Evolutionary conservation across 1,284 basidiomycete genomes (phyloP).

Genomic region (Apiotrichum brassicae): DNA sequence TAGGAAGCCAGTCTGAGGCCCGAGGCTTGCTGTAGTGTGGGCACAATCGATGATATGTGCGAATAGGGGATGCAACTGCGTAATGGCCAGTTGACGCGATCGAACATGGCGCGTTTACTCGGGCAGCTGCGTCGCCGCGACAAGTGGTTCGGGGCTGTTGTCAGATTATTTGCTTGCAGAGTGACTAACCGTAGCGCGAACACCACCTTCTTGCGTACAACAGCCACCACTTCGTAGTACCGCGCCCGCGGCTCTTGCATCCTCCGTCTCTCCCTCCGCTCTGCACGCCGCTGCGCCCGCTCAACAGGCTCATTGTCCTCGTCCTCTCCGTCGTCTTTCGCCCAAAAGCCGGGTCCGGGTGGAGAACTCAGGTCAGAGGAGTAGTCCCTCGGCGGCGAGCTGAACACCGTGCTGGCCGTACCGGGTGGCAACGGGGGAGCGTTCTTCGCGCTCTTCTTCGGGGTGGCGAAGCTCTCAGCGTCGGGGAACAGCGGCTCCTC

Average conservation of each 20-base stretch:
- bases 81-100: no score
- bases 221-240: conserved; percentile 43
- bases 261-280: conserved; percentile 9
- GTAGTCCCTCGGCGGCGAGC: conserved; percentile 31
- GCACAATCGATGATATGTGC: not conserved
- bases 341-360: conserved; percentile 8
- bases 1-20: no score
- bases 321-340: conserved; percentile 18
- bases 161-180: not conserved
- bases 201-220: conserved; percentile 45
- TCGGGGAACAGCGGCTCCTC: conserved; percentile 27
- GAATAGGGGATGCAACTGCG: not conserved
- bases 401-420: conserved; percentile 11
- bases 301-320: conserved; percentile 17
- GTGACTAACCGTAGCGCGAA: conserved; percentile 39
- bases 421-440: conserved; percentile 1
- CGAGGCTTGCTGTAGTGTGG: no score
- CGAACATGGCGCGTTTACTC: conserved; percentile 13
- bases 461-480: conserved; percentile 3
- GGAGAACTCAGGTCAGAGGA: conserved; percentile 37
- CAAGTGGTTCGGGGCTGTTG: conserved; percentile 44
- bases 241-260: conserved; percentile 26
- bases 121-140: conserved; percentile 41
- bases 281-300: conserved; percentile 5
- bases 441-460: not conserved